phyloP scores from a whole-genome alignment of 257 asterid genomes.

The Anisodus acutangulus region DNA sequence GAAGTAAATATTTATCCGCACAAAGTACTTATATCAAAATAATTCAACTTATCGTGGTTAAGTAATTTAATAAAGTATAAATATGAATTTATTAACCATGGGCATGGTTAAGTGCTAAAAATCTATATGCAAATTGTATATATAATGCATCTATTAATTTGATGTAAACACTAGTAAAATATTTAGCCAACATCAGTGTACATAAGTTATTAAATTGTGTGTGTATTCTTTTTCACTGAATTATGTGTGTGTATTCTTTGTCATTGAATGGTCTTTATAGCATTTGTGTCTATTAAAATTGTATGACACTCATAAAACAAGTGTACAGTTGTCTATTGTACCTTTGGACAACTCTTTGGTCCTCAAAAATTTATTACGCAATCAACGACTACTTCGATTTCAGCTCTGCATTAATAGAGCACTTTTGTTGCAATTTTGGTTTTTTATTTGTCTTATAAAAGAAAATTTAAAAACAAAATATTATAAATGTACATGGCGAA shows the following conservation, averaged over 20 bases:
- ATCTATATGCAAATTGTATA: no score
- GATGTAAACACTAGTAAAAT: background rate
- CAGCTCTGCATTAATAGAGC: background rate
- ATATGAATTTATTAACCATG: background rate
- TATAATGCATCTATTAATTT: no score
- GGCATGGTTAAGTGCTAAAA: no score
- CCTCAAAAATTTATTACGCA: background rate
- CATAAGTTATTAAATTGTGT: no score
- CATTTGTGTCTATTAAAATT: background rate
- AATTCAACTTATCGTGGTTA: background rate
- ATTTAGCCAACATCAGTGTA: no score
- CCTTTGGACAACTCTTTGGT: constrained; percentile 1
- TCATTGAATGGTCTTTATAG: constrained; percentile 16
- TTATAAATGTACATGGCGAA: background rate
- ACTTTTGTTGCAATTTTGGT: background rate
- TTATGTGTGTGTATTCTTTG: background rate
- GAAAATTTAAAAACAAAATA: no score
- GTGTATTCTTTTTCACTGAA: no score
- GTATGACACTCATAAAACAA: background rate
- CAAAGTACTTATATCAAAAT: background rate
- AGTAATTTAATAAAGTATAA: background rate
- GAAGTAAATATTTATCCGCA: background rate
- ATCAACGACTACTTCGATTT: background rate
- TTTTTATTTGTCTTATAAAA: background rate
- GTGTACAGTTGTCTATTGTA: background rate